These are phyloP conservation scores for Neophaeococcomyces aloes DNA, from an alignment of 2,329 filamentous ascomycete genomes.

Conservation along the genomic window DNA sequence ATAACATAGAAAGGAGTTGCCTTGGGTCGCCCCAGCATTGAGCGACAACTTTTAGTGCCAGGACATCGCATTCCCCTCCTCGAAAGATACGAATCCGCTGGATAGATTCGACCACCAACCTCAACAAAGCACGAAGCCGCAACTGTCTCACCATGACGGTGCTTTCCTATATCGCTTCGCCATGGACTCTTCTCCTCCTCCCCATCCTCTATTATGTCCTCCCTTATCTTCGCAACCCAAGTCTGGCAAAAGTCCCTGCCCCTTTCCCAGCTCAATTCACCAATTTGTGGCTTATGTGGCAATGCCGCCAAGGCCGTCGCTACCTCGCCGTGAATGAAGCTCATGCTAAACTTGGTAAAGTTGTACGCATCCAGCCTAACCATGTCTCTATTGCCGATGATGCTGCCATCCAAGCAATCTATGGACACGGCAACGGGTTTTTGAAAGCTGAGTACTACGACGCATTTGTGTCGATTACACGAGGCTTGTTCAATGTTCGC, in stretches of 20 bases:
- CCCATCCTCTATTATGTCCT: slow-evolving; percentile 46
- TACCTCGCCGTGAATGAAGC: slow-evolving; percentile 56
- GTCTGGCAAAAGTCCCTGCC: slow-evolving; percentile 42
- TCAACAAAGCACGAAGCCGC: neutral
- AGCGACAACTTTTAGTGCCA: too few species aligned
- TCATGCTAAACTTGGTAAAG: slow-evolving; percentile 65
- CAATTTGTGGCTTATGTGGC: slow-evolving; percentile 68
- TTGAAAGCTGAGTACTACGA: slow-evolving; percentile 77
- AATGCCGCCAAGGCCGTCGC: slow-evolving; percentile 54
- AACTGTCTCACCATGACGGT: slow-evolving; percentile 11
- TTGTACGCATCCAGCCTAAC: slow-evolving; percentile 74
- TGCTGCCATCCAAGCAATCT: slow-evolving; percentile 63
- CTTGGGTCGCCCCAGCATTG: too few species aligned
- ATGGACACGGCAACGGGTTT: slow-evolving; percentile 70
- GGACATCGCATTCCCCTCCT: too few species aligned
- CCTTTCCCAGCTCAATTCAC: slow-evolving; percentile 53
- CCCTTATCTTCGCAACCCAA: slow-evolving; percentile 47
- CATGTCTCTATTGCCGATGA: slow-evolving; percentile 75
- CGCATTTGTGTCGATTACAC: slow-evolving; percentile 75
- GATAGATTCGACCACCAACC: too few species aligned
- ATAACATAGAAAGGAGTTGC: too few species aligned
- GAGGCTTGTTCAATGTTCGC: slow-evolving; percentile 82
- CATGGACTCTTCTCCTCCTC: slow-evolving; percentile 38
- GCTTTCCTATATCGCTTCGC: slow-evolving; percentile 21
- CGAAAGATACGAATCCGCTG: too few species aligned